Evolutionary conservation across 495 filamentous ascomycete genomes (phyloP).

Genomic region (Apiosordaria backusii): DNA sequence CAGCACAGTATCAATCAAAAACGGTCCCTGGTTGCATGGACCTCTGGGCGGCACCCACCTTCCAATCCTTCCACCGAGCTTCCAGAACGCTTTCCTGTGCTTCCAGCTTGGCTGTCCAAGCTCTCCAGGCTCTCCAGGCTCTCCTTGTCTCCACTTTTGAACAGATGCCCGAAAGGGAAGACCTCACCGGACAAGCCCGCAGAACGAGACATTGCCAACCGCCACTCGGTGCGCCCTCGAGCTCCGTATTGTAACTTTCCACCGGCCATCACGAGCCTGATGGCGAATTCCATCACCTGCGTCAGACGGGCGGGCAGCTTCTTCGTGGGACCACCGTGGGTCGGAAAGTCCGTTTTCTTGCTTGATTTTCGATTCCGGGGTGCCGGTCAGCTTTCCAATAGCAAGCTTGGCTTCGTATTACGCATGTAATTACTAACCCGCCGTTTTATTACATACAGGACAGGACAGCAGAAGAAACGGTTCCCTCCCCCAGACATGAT

Average conservation of each 20-base stretch:
- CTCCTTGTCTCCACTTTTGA: background rate
- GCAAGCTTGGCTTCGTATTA: background rate
- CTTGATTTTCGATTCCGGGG: background rate
- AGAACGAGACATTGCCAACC: background rate
- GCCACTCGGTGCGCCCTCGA: too few species aligned
- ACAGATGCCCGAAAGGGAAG: background rate
- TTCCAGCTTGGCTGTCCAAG: background rate
- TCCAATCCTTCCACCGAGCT: slow-evolving; percentile 3
- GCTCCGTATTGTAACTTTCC: too few species aligned
- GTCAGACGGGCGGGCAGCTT: too few species aligned
- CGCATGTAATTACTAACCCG: background rate
- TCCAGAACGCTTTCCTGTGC: background rate
- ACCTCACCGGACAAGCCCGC: background rate
- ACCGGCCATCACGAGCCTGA: background rate
- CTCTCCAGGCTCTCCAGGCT: background rate
- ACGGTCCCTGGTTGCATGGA: background rate
- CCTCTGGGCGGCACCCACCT: background rate
- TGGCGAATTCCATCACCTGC: background rate
- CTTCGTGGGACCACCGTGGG: too few species aligned
- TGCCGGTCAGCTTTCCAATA: background rate
- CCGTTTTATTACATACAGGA: background rate
- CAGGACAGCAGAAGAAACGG: background rate
- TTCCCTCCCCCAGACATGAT: background rate
- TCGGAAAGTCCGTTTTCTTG: background rate
- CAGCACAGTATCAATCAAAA: background rate